Evolutionary conservation across 495 filamentous ascomycete species (phyloP).

Genomic region (Penicillium lividum): DNA sequence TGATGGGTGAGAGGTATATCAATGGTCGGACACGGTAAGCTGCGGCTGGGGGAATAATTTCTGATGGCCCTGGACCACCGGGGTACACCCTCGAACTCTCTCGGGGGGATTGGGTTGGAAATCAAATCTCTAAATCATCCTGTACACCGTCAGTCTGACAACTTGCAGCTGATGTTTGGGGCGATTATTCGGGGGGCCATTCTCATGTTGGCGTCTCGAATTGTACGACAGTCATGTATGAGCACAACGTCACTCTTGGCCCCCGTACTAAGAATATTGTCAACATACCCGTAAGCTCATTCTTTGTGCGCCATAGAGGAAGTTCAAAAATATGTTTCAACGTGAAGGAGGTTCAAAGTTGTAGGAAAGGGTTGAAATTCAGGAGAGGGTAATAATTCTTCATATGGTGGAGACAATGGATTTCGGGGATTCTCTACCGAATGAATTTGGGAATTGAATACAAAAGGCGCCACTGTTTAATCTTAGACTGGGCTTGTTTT

Average conservation of each 20-base stretch:
- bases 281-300: conserved; percentile 5
- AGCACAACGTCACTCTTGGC: conserved; percentile 16
- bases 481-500: conserved; percentile 1
- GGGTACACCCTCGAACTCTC: conserved; percentile 19
- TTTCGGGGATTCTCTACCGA: conserved; percentile 27
- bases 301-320: too few species aligned
- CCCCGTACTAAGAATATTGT: conserved; percentile 3
- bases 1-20: conserved; percentile 7
- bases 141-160: conserved; percentile 29
- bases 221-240: conserved; percentile 10
- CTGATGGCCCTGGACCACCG: conserved; percentile 6
- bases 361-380: conserved; percentile 7
- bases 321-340: too few species aligned
- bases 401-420: conserved; percentile 12
- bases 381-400: conserved; percentile 17
- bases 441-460: conserved; percentile 2
- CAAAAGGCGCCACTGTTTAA: background rate
- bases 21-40: conserved; percentile 1
- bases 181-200: conserved; percentile 17
- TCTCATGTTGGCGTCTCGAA: conserved; percentile 3
- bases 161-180: conserved; percentile 17
- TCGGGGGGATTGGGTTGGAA: conserved; percentile 23
- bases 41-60: background rate
- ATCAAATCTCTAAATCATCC: conserved; percentile 36
- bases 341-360: background rate